A percentile compares a stretch with the other conserved stretches of the same genome.
These are phyloP conservation scores for Corynascus novoguineensis DNA, from an alignment of 495 filamentous ascomycete species.

Conservation along the genomic window DNA sequence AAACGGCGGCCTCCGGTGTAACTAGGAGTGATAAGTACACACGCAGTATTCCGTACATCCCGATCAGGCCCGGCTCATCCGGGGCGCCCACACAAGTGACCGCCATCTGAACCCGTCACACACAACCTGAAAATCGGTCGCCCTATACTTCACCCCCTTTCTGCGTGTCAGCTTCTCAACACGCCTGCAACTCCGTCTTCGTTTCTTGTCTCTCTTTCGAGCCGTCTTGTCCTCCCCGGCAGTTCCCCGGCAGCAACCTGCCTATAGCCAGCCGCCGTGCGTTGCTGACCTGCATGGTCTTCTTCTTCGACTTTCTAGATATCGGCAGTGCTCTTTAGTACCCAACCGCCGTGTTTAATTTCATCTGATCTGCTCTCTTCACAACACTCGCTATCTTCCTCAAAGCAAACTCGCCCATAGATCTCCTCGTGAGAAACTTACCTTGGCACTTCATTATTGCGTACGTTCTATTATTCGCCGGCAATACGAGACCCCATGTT, in stretches of 20 bases:
- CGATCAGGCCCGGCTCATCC: constrained; percentile 1
- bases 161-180: too few relatives aligned
- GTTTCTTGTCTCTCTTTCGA: neutral
- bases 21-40: too few relatives aligned
- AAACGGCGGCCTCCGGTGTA: neutral
- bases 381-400: neutral
- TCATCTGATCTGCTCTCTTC: neutral
- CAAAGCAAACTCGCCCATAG: neutral
- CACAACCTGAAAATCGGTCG: neutral
- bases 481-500: neutral
- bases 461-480: neutral
- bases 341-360: too few relatives aligned
- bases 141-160: neutral
- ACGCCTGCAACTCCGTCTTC: too few relatives aligned
- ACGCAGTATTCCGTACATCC: neutral
- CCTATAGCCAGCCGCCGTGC: neutral
- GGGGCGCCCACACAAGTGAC: neutral
- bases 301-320: neutral
- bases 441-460: neutral
- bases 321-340: too few relatives aligned
- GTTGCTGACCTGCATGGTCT: neutral
- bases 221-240: neutral
- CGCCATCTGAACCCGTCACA: neutral
- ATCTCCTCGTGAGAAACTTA: neutral
- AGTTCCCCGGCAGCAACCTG: neutral